These are phyloP conservation scores for Acarospora socialis DNA, from an alignment of 2,329 filamentous ascomycete genomes.

Conservation along the genomic window DNA sequence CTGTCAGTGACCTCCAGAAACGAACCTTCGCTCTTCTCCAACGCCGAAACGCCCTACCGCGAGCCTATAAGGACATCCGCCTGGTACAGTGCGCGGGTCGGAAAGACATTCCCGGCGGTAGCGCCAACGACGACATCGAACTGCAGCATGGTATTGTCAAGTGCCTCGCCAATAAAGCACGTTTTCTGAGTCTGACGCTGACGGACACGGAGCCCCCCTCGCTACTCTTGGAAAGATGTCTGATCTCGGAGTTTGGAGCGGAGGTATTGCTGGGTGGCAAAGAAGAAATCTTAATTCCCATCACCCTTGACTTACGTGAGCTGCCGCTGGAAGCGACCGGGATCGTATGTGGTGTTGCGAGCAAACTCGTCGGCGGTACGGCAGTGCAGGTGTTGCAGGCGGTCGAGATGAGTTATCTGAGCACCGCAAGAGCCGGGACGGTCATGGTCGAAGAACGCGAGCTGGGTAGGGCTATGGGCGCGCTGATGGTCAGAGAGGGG, in stretches of 20 bases:
- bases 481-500: constrained; percentile 31
- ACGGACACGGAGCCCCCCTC: constrained; percentile 28
- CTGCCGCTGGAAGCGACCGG: constrained; percentile 80
- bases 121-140: constrained; percentile 26
- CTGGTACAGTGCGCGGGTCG: constrained; percentile 72
- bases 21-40: constrained; percentile 77
- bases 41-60: constrained; percentile 58
- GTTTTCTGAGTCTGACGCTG: constrained; percentile 34
- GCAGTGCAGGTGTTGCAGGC: constrained; percentile 16
- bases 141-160: constrained; percentile 34
- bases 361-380: constrained; percentile 53
- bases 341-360: constrained; percentile 88
- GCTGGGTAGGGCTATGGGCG: constrained; percentile 56
- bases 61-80: constrained; percentile 52
- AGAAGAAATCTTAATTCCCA: constrained; percentile 61
- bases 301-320: constrained; percentile 70
- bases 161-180: constrained; percentile 33
- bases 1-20: constrained; percentile 62
- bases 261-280: constrained; percentile 64
- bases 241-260: constrained; percentile 35
- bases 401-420: constrained; percentile 79
- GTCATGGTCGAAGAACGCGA: constrained; percentile 72
- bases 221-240: constrained; percentile 29
- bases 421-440: constrained; percentile 74
- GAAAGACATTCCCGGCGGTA: constrained; percentile 17